These are phyloP conservation scores for Lathyrus tuberosus DNA, from an alignment of 306 rosid genomes.

Conservation along the genomic window DNA sequence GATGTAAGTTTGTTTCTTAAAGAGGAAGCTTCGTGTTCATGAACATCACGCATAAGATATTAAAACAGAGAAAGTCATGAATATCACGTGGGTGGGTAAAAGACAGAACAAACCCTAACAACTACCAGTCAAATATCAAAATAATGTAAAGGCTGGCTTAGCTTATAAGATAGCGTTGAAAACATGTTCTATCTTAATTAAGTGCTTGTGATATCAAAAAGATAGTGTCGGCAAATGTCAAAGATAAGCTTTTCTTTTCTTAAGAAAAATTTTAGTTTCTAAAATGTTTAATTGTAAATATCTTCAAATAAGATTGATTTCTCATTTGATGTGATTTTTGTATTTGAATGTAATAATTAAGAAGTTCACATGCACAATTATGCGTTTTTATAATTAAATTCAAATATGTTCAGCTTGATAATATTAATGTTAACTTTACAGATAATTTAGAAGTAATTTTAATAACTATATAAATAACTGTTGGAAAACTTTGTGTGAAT, in stretches of 20 bases:
- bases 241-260: neutral
- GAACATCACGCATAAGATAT: slow-evolving; percentile 31
- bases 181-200: neutral
- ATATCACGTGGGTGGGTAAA: slow-evolving; percentile 35
- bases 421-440: too few species aligned
- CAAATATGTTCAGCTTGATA: too few species aligned
- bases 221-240: neutral
- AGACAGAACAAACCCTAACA: neutral
- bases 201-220: neutral
- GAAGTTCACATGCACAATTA: too few species aligned
- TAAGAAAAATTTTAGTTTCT: too few species aligned
- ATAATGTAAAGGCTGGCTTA: neutral
- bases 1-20: slow-evolving; percentile 12
- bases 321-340: neutral
- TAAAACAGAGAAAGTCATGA: slow-evolving; percentile 15
- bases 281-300: too few species aligned
- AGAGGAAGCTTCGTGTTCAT: slow-evolving; percentile 20
- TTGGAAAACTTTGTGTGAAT: too few species aligned
- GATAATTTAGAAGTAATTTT: neutral
- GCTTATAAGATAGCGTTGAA: neutral
- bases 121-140: neutral
- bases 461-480: neutral
- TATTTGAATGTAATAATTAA: too few species aligned
- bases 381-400: too few species aligned
- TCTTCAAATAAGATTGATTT: too few species aligned